phyloP scores from a whole-genome alignment of 306 rosid genomes.

The Myrica gale region DNA sequence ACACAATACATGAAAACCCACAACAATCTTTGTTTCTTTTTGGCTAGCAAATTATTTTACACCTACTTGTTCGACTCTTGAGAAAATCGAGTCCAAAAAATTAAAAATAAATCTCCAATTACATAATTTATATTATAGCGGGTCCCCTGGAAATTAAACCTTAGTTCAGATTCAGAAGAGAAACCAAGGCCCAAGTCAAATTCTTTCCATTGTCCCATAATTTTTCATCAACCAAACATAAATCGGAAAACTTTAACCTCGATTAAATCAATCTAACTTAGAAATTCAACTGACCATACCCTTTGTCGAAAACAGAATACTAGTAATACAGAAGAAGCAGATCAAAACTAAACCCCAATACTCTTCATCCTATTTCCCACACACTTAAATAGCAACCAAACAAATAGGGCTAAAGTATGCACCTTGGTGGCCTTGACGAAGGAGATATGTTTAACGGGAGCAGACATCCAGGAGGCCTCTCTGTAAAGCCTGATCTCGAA shows the following conservation, averaged over 20 bases:
- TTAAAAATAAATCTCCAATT: neutral
- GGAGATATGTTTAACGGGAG: conserved; percentile 43
- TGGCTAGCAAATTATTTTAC: neutral
- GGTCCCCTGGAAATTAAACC: neutral
- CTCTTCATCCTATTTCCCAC: neutral
- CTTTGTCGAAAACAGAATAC: neutral
- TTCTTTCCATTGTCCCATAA: neutral
- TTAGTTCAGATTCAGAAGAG: neutral
- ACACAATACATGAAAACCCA: neutral
- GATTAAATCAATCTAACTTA: neutral
- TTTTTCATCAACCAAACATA: neutral
- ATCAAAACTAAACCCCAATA: neutral
- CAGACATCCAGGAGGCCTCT: conserved; percentile 57
- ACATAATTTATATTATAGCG: neutral
- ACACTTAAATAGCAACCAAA: neutral
- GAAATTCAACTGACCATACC: neutral
- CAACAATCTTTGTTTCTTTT: neutral
- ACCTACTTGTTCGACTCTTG: neutral
- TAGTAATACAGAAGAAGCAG: neutral
- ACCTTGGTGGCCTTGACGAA: conserved; percentile 67
- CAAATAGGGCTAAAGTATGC: neutral
- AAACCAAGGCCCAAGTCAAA: neutral
- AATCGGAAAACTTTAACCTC: neutral
- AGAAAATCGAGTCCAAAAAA: neutral
- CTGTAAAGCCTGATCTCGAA: conserved; percentile 71